Evolutionary conservation across 1,139 yeast genomes (phyloP), one percentile per base, ranked within the genome.

Genomic region (Nakaseomyces bracarensis): DNA sequence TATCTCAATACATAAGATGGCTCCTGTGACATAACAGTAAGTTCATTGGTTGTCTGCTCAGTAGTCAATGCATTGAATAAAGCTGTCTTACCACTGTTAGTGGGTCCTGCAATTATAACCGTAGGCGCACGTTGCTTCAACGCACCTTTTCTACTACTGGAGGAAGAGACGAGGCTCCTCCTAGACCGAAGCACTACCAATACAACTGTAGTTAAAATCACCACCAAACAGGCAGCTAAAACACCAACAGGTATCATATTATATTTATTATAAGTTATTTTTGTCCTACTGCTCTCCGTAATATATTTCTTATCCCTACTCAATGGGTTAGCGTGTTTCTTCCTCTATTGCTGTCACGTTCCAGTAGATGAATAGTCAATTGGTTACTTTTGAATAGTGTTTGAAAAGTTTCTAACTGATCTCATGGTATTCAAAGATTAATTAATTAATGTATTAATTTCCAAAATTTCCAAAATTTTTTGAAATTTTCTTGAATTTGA

Each of bases 21-120:
- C 38, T 64, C 68, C 36, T 58, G 55, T 1, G 60, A 58, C 39
- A 49, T 53, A 4, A 55, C 58, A 1, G 57, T 48, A n/a, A 33
- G 19, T 15, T 4, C 9, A 14, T 23, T 43, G 7, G 46, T 48
- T 38, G 48, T 49, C 11, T 43, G 14, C 4, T 45, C 33, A 8
- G 54, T 51, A 15, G 59, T 49, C 36, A 58, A 44, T 40, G 59
- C 47, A 40, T 65, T 64, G 58, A 71, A 85, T 22, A 86, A 65
- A 14, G 77, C 61, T 1, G 96, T 85, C 59, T 89, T 87, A 9
- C 97, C 97, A 41, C 79, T 67, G 40, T 72, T 70, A 31, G 79
- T 71, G 27, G 82, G 79, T 0, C 97, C 97, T 26, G 80, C 69
- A 20, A 89, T 73, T 39, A 86, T 63, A 50, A 80, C 77, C 89